Conservation (phyloP, 495 filamentous ascomycete species). For the Daldinia decipiens region DNA sequence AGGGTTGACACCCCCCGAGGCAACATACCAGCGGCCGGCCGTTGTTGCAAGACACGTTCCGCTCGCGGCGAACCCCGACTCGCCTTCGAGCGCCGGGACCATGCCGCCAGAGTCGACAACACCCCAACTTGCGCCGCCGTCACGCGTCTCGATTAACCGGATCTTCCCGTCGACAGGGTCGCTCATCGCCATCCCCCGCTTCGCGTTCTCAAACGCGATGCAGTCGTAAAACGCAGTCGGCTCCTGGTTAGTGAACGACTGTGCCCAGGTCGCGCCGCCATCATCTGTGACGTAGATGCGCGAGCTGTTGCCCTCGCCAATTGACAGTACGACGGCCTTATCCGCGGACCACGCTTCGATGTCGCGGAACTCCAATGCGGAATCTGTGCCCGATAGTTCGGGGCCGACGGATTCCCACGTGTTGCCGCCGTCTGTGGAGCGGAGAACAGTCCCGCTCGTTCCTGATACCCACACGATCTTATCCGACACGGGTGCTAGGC, state of each 20-base stretch:
- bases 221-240: slow-evolving; percentile 40
- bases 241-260: slow-evolving; percentile 33
- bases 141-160: slow-evolving; percentile 36
- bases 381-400: neutral
- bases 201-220: slow-evolving; percentile 33
- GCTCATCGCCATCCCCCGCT: slow-evolving; percentile 40
- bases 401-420: slow-evolving; percentile 41
- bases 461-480: slow-evolving; percentile 35
- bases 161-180: slow-evolving; percentile 41
- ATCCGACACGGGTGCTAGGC: slow-evolving; percentile 32
- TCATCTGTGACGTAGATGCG: slow-evolving; percentile 38
- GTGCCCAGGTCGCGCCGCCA: slow-evolving; percentile 31
- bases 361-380: slow-evolving; percentile 41
- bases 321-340: slow-evolving; percentile 42
- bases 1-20: slow-evolving; percentile 34
- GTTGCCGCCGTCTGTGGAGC: slow-evolving; percentile 28
- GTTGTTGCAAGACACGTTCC: slow-evolving; percentile 39
- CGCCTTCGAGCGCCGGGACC: slow-evolving; percentile 28
- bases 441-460: slow-evolving; percentile 34
- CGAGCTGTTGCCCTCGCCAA: slow-evolving; percentile 68
- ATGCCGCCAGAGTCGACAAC: slow-evolving; percentile 12
- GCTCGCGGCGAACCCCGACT: slow-evolving; percentile 39
- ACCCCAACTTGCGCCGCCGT: slow-evolving; percentile 34
- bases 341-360: slow-evolving; percentile 38
- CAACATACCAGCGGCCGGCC: slow-evolving; percentile 40